Conservation (phyloP, 2,329 filamentous ascomycete species). For the Corynespora cassiicola region DNA sequence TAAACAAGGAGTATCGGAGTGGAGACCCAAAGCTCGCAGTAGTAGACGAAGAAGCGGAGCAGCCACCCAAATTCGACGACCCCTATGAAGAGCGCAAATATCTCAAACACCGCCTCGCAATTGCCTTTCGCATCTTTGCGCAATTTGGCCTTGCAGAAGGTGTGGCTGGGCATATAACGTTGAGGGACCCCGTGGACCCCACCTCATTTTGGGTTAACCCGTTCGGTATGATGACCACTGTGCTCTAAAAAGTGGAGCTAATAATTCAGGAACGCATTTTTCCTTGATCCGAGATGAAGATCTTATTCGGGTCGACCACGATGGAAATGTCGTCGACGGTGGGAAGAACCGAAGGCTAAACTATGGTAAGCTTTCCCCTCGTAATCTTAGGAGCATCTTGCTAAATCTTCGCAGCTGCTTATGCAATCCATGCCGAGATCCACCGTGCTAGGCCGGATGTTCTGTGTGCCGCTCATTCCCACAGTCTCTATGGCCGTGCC, state of each 20-base stretch:
- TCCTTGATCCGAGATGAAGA: constrained; percentile 45
- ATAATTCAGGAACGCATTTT: too few species aligned
- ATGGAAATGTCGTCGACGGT: constrained; percentile 66
- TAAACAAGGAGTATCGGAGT: constrained; percentile 6
- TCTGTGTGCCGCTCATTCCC: constrained; percentile 60
- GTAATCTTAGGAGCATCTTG: too few species aligned
- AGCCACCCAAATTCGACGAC: constrained; percentile 20
- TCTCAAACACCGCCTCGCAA: constrained; percentile 23
- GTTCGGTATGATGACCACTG: too few species aligned
- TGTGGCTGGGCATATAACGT: constrained; percentile 64
- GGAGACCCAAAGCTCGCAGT: constrained; percentile 18
- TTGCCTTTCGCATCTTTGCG: constrained; percentile 21
- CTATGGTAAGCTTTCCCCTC: constrained; percentile 37
- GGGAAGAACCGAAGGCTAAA: constrained; percentile 57
- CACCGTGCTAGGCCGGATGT: constrained; percentile 59
- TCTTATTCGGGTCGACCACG: constrained; percentile 65
- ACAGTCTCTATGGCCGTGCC: constrained; percentile 60
- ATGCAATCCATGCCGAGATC: constrained; percentile 62
- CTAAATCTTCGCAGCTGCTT: constrained; percentile 62
- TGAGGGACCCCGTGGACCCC: constrained; percentile 66
- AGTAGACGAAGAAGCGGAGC: constrained; percentile 12
- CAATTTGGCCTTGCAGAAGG: constrained; percentile 37
- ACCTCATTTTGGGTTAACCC: constrained; percentile 36
- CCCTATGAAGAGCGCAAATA: constrained; percentile 19
- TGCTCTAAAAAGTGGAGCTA: too few species aligned